Evolutionary conservation across 2,329 filamentous ascomycete species (phyloP).

Genomic region (Ustilaginoidea virens): DNA sequence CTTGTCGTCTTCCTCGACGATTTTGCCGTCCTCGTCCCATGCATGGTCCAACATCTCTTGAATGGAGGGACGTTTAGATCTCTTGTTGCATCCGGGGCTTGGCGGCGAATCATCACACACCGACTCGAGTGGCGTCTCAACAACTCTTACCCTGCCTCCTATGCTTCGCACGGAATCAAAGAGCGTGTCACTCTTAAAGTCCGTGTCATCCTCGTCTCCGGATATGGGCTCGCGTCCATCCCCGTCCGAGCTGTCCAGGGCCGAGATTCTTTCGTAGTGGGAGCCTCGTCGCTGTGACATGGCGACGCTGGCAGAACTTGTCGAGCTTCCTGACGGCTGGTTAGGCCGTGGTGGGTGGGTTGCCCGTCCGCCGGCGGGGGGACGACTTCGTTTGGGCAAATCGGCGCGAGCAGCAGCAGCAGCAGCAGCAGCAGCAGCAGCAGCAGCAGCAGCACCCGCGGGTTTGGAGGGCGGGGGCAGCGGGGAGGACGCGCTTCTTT

Average conservation of each 20-base stretch:
- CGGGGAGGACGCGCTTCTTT: constrained; percentile 37
- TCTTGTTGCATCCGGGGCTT: constrained; percentile 36
- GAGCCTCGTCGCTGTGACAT: constrained; percentile 22
- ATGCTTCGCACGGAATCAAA: constrained; percentile 64
- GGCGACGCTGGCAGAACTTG: constrained; percentile 21
- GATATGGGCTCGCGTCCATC: constrained; percentile 50
- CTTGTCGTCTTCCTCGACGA: constrained; percentile 47
- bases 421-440: too few relatives aligned
- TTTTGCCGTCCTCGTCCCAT: constrained; percentile 39
- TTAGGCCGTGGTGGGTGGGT: constrained; percentile 21
- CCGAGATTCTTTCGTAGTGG: constrained; percentile 30
- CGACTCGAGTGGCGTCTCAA: constrained; percentile 59
- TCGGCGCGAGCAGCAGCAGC: constrained; percentile 42
- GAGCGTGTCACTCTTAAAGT: constrained; percentile 61
- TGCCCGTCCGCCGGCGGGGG: constrained; percentile 23
- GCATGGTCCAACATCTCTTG: constrained; percentile 41
- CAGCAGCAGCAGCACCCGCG: too few relatives aligned
- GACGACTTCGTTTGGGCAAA: constrained; percentile 29
- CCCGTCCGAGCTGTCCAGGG: constrained; percentile 53
- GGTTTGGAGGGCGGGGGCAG: constrained; percentile 34
- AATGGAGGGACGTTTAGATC: constrained; percentile 39
- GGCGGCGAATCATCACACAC: constrained; percentile 71
- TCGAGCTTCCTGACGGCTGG: constrained; percentile 27
- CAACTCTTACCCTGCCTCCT: constrained; percentile 46
- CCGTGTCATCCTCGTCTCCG: constrained; percentile 62